Evolutionary conservation across 1,139 yeast species (phyloP), one percentile per base, ranked within the genome.

Genomic region (Eremothecium gossypii): DNA sequence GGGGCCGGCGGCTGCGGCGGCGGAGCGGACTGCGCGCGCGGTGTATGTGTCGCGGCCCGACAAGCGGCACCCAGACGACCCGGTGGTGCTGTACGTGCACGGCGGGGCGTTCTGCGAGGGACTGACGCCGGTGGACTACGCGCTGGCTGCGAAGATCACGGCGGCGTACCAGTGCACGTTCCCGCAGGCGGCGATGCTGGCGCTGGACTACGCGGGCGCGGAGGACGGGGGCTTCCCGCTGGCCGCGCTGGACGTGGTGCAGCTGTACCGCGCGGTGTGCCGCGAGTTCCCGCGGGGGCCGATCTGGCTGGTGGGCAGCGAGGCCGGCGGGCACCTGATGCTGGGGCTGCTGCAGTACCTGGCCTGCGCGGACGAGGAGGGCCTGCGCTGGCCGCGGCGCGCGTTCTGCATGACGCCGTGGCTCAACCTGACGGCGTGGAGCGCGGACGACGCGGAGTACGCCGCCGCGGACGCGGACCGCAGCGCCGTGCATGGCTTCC

Each of bases 351-450:
- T 32, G 13, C 20, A 11, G 17, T 32, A 32, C 20, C 17, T 32
- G 13, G 35, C 35, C 4, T 3, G 17, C 13, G 17, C n/a, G n/a
- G n/a, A 32, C 6, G 20, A n/a, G n/a, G 6, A n/a, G 1, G 30
- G 37, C 3, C 27, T 43, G 27, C 27, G 8, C 1, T 32, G 47
- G 8, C 61, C 61, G 8, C 40, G 41, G 17, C 50, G 49, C 35
- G 53, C 51, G 9, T 30, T 55, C 8, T 43, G 43, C 7, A 40
- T 56, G 8, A 54, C 60, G 34, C 61, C 61, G 5, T 56, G 61
- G 61, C 41, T 53, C 23, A 54, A 56, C 39, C 50, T 56, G 12
- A 41, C 54, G 3, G 43, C 38, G 7, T 26, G n/a, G 20, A 32
- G 17, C 5, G 17, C 3, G 3, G 13, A 39, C 5, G 37, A 37